phyloP scores from a whole-genome alignment of 2,329 filamentous ascomycete species.

The Diaporthe nobilis region DNA sequence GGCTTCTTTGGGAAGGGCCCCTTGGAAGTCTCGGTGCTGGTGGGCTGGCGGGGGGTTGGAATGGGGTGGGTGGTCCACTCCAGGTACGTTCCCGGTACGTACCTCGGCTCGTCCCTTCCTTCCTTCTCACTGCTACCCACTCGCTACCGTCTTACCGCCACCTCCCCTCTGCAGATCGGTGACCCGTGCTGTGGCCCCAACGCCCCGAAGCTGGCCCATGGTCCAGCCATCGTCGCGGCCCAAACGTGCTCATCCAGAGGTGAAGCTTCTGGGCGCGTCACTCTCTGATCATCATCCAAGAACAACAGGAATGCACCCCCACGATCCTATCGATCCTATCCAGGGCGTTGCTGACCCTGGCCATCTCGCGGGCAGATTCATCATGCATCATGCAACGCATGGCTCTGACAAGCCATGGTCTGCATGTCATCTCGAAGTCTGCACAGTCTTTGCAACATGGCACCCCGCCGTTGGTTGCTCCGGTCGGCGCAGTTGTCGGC shows the following conservation, averaged over 20 bases:
- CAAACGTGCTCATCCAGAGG: constrained; percentile 19
- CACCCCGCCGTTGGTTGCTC: constrained; percentile 4
- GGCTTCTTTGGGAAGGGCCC: not conserved
- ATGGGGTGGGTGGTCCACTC: not conserved
- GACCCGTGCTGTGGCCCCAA: not conserved
- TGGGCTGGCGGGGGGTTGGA: not conserved
- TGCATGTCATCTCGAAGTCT: constrained; percentile 15
- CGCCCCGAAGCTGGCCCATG: not conserved
- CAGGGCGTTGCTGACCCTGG: not conserved
- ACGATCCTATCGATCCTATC: not conserved
- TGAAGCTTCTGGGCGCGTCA: constrained; percentile 1
- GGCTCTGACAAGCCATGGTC: not conserved
- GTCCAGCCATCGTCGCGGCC: not conserved
- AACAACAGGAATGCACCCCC: not conserved
- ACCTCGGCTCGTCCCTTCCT: constrained; percentile 30
- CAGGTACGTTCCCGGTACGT: constrained; percentile 1
- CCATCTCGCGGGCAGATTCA: constrained; percentile 4
- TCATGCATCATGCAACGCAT: constrained; percentile 16
- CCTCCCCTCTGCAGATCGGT: constrained; percentile 6
- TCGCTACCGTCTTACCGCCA: constrained; percentile 28
- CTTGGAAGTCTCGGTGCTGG: not conserved
- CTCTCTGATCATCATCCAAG: not conserved
- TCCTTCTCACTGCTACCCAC: constrained; percentile 17
- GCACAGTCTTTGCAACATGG: constrained; percentile 10
- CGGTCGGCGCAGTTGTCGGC: not conserved